These are phyloP conservation scores for Ustilago xerochloae DNA, from an alignment of 1,284 basidiomycete species.

Conservation along the genomic window DNA sequence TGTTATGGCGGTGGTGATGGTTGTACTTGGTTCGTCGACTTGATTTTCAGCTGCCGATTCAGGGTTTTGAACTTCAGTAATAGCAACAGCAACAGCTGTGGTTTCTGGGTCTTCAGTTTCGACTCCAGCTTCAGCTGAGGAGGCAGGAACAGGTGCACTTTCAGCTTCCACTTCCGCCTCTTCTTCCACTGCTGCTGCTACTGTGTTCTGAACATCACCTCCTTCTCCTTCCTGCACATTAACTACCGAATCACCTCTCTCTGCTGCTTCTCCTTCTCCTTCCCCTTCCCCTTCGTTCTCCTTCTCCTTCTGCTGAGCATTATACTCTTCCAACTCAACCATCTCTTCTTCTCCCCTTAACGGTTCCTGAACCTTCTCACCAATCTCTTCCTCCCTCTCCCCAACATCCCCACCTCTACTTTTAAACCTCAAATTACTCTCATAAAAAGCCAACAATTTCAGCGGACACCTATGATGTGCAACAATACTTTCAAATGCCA, in stretches of 20 bases:
- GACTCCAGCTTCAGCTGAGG: too few relatives aligned
- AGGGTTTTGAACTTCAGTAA: neutral
- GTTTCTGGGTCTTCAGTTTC: too few relatives aligned
- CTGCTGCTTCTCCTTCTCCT: neutral
- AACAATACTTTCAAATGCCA: slow-evolving; percentile 45
- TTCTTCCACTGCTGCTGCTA: too few relatives aligned
- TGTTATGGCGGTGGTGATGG: neutral
- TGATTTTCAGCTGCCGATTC: neutral
- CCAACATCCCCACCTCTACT: neutral
- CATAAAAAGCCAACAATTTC: slow-evolving; percentile 54
- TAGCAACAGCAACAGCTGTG: neutral
- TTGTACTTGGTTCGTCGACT: neutral
- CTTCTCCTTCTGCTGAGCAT: neutral
- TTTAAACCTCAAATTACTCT: slow-evolving; percentile 45
- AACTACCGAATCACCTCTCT: too few relatives aligned
- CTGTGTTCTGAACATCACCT: too few relatives aligned
- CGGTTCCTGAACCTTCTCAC: neutral
- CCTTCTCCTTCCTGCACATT: too few relatives aligned
- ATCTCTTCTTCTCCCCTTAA: slow-evolving; percentile 15
- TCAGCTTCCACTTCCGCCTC: too few relatives aligned
- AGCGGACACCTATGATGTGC: slow-evolving; percentile 50
- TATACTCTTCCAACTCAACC: slow-evolving; percentile 13
- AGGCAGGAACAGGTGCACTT: too few relatives aligned
- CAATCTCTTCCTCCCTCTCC: neutral
- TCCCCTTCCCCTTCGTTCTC: neutral